Evolutionary conservation across 805 yeast genomes (phyloP).

Genomic region (Saccharomycopsis vini): DNA sequence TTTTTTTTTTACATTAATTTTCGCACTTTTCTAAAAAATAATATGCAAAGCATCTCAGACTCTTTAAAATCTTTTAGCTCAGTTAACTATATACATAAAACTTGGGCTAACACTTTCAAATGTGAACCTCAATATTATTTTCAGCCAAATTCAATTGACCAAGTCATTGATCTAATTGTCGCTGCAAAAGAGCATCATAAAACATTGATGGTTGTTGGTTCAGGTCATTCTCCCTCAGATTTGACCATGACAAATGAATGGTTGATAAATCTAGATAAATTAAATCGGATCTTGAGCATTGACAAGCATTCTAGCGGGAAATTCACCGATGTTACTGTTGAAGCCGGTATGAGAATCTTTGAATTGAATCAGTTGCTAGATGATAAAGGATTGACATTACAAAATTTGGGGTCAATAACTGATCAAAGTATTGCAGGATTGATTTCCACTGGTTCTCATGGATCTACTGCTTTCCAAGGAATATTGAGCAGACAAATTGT

Average conservation of each 20-base stretch:
- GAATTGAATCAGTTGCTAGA: conserved; percentile 64
- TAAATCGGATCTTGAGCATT: conserved; percentile 42
- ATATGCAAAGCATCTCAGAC: no score
- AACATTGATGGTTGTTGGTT: conserved; percentile 78
- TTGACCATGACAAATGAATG: conserved; percentile 82
- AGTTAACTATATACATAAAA: conserved; percentile 39
- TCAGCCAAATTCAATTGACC: conserved; percentile 67
- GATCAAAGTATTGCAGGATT: conserved; percentile 95
- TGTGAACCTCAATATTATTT: conserved; percentile 70
- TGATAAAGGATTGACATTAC: conserved; percentile 63
- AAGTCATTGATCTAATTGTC: conserved; percentile 56
- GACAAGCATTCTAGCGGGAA: conserved; percentile 45
- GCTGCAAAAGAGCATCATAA: conserved; percentile 51
- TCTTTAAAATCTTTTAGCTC: no score
- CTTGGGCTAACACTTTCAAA: conserved; percentile 89
- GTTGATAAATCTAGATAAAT: conserved; percentile 77
- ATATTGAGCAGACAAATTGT: conserved; percentile 83
- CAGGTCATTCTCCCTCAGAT: conserved; percentile 93
- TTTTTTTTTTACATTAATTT: no score
- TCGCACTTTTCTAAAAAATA: no score
- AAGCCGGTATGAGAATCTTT: conserved; percentile 79
- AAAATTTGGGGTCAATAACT: conserved; percentile 86
- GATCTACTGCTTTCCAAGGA: conserved; percentile 90
- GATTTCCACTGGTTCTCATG: conserved; percentile 94
- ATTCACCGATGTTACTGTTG: conserved; percentile 86